Conservation (phyloP, 371 early-diverging fungal species). For the Mortierella sp. region DNA sequence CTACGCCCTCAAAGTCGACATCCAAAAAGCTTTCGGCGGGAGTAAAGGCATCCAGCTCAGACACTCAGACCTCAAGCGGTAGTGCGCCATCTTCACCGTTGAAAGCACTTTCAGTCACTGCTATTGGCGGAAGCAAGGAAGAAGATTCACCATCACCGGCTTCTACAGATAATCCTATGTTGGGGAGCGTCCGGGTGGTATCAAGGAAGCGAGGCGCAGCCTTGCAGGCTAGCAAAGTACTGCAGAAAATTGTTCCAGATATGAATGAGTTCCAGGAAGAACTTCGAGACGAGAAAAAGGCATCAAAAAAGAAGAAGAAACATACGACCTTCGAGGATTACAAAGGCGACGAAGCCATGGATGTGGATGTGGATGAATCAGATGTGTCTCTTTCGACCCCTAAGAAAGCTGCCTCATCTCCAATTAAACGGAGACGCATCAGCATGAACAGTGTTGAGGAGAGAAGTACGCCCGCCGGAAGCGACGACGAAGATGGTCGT, state of each 20-base stretch:
- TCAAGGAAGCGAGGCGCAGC: conserved; percentile 45
- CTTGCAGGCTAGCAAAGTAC: conserved; percentile 39
- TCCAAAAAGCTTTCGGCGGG: not conserved
- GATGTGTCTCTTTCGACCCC: not conserved
- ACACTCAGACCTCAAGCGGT: not conserved
- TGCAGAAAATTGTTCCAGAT: conserved; percentile 49
- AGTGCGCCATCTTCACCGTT: conserved; percentile 9
- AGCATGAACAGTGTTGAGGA: conserved; percentile 20
- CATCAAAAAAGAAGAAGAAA: conserved; percentile 32
- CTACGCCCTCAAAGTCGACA: not conserved
- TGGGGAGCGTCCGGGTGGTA: conserved; percentile 23
- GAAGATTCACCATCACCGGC: not conserved
- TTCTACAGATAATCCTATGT: not conserved
- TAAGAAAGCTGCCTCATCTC: not conserved
- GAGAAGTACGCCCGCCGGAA: conserved; percentile 13
- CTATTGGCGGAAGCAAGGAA: not conserved
- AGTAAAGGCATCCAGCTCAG: not conserved
- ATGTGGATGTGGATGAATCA: conserved; percentile 23
- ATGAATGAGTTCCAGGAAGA: conserved; percentile 55
- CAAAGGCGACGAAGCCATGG: conserved; percentile 11
- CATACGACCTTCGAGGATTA: conserved; percentile 2
- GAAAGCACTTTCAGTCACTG: not conserved
- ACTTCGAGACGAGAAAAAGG: conserved; percentile 42
- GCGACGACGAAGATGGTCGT: conserved; percentile 19
- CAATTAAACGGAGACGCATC: conserved; percentile 16